Percentiles rank a stretch among this genome's conserved stretches.
These are phyloP conservation scores for Ogataea kodamae DNA, from an alignment of 805 yeast genomes.

Conservation along the genomic window DNA sequence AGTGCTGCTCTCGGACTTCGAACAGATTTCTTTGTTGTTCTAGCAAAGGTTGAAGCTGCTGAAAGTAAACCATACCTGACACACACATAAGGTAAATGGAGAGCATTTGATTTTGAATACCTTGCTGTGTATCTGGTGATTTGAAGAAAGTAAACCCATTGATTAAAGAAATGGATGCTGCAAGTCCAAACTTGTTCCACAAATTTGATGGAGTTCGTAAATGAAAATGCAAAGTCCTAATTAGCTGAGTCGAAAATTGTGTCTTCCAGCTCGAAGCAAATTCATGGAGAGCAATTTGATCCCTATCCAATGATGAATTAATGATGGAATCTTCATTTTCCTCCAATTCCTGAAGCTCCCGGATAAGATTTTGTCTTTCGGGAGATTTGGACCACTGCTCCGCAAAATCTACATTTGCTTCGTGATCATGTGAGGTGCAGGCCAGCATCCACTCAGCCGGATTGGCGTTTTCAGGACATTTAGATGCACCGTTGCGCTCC, in stretches of 20 bases:
- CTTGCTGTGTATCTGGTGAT: conserved; percentile 54
- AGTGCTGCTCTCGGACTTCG: conserved; percentile 67
- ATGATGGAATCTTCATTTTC: conserved; percentile 45
- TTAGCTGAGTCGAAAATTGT: conserved; percentile 41
- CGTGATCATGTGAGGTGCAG: conserved; percentile 67
- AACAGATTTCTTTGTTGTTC: conserved; percentile 57
- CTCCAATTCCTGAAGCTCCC: conserved; percentile 56
- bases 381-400: conserved; percentile 70
- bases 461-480: conserved; percentile 63
- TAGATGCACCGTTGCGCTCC: conserved; percentile 57
- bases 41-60: conserved; percentile 59
- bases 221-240: conserved; percentile 52
- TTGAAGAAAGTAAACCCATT: conserved; percentile 67
- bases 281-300: conserved; percentile 35
- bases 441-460: conserved; percentile 93
- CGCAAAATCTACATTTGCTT: conserved; percentile 61
- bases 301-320: conserved; percentile 27
- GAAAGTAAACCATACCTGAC: conserved; percentile 49
- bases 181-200: conserved; percentile 52
- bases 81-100: conserved; percentile 62
- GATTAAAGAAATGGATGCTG: conserved; percentile 50
- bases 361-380: conserved; percentile 52
- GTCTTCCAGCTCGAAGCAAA: conserved; percentile 40
- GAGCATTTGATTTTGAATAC: conserved; percentile 77
- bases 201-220: conserved; percentile 59